Evolutionary conservation across 2,329 filamentous ascomycete species (phyloP).

Genomic region (Aureobasidium sp.): DNA sequence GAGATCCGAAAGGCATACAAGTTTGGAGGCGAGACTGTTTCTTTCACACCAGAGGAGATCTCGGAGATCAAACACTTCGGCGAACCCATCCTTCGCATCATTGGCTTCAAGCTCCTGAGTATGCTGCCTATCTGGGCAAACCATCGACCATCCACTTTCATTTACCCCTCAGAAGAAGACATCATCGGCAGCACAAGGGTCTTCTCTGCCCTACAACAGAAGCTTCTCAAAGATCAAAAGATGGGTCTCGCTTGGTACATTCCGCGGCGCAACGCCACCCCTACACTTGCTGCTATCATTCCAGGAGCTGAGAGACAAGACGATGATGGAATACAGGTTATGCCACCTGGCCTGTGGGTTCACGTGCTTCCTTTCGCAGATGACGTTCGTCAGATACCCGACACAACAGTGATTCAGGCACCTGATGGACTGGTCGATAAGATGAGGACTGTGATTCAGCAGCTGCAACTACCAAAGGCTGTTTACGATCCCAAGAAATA

Average conservation of each 20-base stretch:
- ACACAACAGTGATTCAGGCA: constrained; percentile 49
- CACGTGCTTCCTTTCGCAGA: constrained; percentile 83
- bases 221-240: constrained; percentile 70
- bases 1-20: constrained; percentile 92
- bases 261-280: constrained; percentile 69
- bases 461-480: constrained; percentile 79
- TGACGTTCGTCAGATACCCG: constrained; percentile 70
- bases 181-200: constrained; percentile 87
- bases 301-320: constrained; percentile 63
- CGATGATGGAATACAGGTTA: constrained; percentile 58
- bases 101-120: constrained; percentile 83
- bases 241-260: constrained; percentile 88
- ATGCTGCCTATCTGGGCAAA: constrained; percentile 77
- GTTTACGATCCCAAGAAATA: constrained; percentile 80
- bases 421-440: constrained; percentile 68
- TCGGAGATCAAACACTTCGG: constrained; percentile 73
- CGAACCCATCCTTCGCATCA: constrained; percentile 72
- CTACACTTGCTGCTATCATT: constrained; percentile 71
- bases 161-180: constrained; percentile 87
- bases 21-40: constrained; percentile 84
- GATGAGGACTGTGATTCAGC: constrained; percentile 77
- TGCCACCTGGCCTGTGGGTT: constrained; percentile 83
- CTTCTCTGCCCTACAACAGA: constrained; percentile 85
- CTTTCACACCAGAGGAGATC: constrained; percentile 79
- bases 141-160: constrained; percentile 78